Evolutionary conservation across 306 rosid species (phyloP).

Genomic region (Dalbergia cochinchinensis): DNA sequence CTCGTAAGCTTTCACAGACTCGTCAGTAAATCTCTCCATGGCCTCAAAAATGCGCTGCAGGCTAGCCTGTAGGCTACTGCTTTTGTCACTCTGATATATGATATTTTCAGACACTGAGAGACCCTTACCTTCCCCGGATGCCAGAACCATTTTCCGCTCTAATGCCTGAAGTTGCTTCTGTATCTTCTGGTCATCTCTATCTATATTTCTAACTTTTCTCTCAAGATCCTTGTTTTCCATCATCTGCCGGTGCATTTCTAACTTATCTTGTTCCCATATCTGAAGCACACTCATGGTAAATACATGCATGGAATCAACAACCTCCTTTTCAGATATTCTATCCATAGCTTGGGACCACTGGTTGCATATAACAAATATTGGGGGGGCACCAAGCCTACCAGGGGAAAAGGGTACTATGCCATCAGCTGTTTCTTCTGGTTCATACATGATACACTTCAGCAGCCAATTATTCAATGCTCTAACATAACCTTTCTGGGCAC

Average conservation of each 20-base stretch:
- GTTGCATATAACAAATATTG: conserved; percentile 88
- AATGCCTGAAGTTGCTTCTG: conserved; percentile 91
- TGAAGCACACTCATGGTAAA: conserved; percentile 81
- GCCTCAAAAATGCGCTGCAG: conserved; percentile 93
- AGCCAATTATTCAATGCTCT: conserved; percentile 92
- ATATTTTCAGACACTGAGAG: conserved; percentile 66
- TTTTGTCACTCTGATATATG: conserved; percentile 79
- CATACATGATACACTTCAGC: conserved; percentile 77
- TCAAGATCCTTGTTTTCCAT: conserved; percentile 81
- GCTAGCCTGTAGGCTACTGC: conserved; percentile 82
- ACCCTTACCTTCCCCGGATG: conserved; percentile 64
- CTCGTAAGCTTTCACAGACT: conserved; percentile 76
- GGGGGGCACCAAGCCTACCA: conserved; percentile 92
- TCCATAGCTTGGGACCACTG: conserved; percentile 98
- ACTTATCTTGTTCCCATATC: conserved; percentile 87
- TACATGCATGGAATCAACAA: conserved; percentile 79
- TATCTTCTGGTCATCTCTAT: conserved; percentile 87
- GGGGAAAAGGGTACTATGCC: conserved; percentile 96
- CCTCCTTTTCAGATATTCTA: conserved; percentile 89
- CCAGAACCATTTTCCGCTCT: conserved; percentile 69
- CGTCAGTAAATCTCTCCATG: conserved; percentile 87
- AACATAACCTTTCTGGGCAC: conserved; percentile 89
- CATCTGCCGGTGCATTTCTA: conserved; percentile 74
- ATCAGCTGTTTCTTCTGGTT: conserved; percentile 92
- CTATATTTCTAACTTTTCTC: conserved; percentile 73